Evolutionary conservation across 73 alveolate genomes (phyloP), one percentile per base, ranked within the genome.

Genomic region (Uronychia binucleata): DNA sequence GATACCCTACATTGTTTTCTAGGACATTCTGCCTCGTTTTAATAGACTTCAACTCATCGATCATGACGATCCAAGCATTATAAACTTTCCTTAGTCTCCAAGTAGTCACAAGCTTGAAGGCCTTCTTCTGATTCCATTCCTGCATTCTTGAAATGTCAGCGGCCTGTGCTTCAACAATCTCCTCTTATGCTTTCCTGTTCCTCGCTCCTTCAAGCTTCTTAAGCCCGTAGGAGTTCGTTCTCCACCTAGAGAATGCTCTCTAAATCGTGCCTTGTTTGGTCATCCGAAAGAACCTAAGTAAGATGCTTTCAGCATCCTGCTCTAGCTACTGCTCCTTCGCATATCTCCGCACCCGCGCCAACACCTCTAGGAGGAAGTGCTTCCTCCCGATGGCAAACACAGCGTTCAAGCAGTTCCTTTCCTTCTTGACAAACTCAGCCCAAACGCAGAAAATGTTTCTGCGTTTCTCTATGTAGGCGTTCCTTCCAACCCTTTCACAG

Each of bases 361-460:
- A 88, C 28, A 88, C 88, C 59, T 88, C 94, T 5, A 13, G n/a
- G 5, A 83, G 74, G 46, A 88, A 74, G 26, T 46, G 0, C 74
- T 75, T 80, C 57, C 94, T 81, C 5, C 59, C 81, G 31, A 88
- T 88, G 33, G 94, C 94, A 28, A 88, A 84, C 26, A 88, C 77
- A 0, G 33, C 78, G 75, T 88, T 88, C 27, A 88, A 79, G 11
- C 87, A 89, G 57, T 88, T 88, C 60, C 83, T 90, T 78, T 90
- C 92, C 30, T 86, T 57, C 77, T 80, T 80, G 30, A 86, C 77
- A 57, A 26, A 90, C 31, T 80, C 85, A 1, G 79, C 78, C 96
- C 96, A 90, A 25, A 78, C 84, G 58, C 81, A 34, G 85, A 90
- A 75, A 26, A 90, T 86, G 58, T 81, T 90, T 11, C 88, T 26